A percentile compares a stretch with the other conserved stretches of the same genome.
These are phyloP conservation scores for Penicillium frequentans DNA, from an alignment of 2,329 filamentous ascomycete species.

Conservation along the genomic window DNA sequence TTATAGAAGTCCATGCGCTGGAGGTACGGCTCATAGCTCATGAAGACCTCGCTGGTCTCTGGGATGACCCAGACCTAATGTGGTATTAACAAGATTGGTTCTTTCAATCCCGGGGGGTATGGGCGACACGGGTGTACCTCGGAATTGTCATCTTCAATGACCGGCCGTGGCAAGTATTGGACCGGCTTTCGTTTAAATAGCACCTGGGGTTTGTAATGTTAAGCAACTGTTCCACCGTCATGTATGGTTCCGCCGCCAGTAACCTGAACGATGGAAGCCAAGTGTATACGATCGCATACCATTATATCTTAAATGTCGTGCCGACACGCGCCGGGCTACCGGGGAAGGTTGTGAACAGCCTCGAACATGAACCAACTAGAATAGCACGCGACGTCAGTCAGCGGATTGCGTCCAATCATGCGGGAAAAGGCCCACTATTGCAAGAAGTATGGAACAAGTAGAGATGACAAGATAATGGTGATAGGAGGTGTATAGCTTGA, in stretches of 20 bases:
- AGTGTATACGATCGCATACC: slow-evolving; percentile 26
- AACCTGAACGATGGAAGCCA: background rate
- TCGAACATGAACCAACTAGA: slow-evolving; percentile 20
- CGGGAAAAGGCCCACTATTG: background rate
- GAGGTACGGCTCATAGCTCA: slow-evolving; percentile 84
- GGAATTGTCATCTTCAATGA: slow-evolving; percentile 74
- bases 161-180: slow-evolving; percentile 70
- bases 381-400: slow-evolving; percentile 18
- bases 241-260: background rate
- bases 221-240: slow-evolving; percentile 13
- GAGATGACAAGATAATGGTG: background rate
- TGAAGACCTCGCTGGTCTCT: slow-evolving; percentile 87
- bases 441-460: background rate
- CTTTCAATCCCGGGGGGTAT: background rate
- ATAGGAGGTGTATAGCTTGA: background rate
- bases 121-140: slow-evolving; percentile 56
- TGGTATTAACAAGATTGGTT: slow-evolving; percentile 8
- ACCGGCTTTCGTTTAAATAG: slow-evolving; percentile 96
- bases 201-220: slow-evolving; percentile 60
- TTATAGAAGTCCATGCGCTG: slow-evolving; percentile 89
- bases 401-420: background rate
- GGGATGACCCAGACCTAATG: slow-evolving; percentile 84
- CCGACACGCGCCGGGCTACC: slow-evolving; percentile 27
- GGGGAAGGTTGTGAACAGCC: slow-evolving; percentile 16
- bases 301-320: slow-evolving; percentile 25